A percentile compares a stretch with the other conserved stretches of the same genome.
Conservation (phyloP, 768 basidiomycete genomes). For the Basidioascus undulatus region DNA sequence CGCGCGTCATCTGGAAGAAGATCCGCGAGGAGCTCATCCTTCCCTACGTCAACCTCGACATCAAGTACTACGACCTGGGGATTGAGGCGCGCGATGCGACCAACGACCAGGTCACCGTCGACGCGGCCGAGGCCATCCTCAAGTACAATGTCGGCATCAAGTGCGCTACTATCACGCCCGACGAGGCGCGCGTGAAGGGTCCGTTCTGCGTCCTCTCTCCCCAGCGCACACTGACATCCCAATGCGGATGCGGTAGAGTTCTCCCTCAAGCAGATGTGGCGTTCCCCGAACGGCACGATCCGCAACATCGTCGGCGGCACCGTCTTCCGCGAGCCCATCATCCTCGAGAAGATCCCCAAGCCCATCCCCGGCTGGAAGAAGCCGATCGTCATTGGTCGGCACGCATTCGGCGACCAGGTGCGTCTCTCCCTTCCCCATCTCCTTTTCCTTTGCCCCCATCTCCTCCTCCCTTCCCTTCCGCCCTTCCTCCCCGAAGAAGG, state of each 20-base stretch:
- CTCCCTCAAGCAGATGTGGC: slow-evolving; percentile 96
- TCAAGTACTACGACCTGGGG: slow-evolving; percentile 97
- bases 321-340: slow-evolving; percentile 95
- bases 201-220: background rate
- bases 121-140: slow-evolving; percentile 81
- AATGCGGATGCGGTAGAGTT: slow-evolving; percentile 54
- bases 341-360: slow-evolving; percentile 67
- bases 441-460: no score
- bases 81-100: slow-evolving; percentile 87
- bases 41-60: slow-evolving; percentile 79
- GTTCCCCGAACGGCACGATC: slow-evolving; percentile 29
- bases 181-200: slow-evolving; percentile 66
- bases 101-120: slow-evolving; percentile 74
- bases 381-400: slow-evolving; percentile 86
- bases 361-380: slow-evolving; percentile 92
- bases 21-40: slow-evolving; percentile 75
- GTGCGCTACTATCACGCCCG: slow-evolving; percentile 96
- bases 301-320: slow-evolving; percentile 96
- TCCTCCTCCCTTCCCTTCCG: background rate
- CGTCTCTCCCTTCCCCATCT: no score
- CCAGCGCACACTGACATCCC: background rate
- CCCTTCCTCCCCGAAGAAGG: no score
- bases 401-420: slow-evolving; percentile 90
- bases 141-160: slow-evolving; percentile 94
- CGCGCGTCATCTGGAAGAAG: slow-evolving; percentile 96